Evolutionary conservation across 495 filamentous ascomycete genomes (phyloP).

Genomic region (Aspergillus cavernicola): DNA sequence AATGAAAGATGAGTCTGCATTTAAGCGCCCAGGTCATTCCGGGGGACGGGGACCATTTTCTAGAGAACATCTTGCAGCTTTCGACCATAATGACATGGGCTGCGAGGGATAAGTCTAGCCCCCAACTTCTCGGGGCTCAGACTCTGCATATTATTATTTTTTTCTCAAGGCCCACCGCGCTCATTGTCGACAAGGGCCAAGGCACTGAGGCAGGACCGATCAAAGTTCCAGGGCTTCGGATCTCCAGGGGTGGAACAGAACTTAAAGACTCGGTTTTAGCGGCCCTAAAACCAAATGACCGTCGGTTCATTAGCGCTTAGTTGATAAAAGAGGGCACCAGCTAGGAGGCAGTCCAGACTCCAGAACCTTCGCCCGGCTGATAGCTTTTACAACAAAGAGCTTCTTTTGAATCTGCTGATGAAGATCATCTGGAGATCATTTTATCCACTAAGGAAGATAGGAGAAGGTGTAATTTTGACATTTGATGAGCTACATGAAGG

Average conservation of each 20-base stretch:
- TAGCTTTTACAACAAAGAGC: slow-evolving; percentile 7
- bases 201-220: slow-evolving; percentile 13
- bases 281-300: slow-evolving; percentile 15
- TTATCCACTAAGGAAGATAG: slow-evolving; percentile 8
- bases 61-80: slow-evolving; percentile 14
- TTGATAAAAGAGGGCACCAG: slow-evolving; percentile 11
- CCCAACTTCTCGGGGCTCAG: slow-evolving; percentile 27
- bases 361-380: neutral
- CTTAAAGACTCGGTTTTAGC: slow-evolving; percentile 11
- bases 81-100: slow-evolving; percentile 17
- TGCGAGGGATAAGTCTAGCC: slow-evolving; percentile 23
- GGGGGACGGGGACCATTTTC: slow-evolving; percentile 14
- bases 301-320: slow-evolving; percentile 20
- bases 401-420: slow-evolving; percentile 6
- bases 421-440: slow-evolving; percentile 6
- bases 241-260: slow-evolving; percentile 22
- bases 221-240: slow-evolving; percentile 22
- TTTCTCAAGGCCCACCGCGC: slow-evolving; percentile 22
- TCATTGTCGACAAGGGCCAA: slow-evolving; percentile 19
- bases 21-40: slow-evolving; percentile 35
- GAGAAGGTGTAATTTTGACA: neutral
- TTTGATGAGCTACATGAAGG: slow-evolving; percentile 10
- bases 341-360: neutral
- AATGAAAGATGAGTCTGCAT: slow-evolving; percentile 38
- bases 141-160: slow-evolving; percentile 17